phyloP scores from a whole-genome alignment of 805 yeast genomes.

The Blastobotrys muscicola region DNA sequence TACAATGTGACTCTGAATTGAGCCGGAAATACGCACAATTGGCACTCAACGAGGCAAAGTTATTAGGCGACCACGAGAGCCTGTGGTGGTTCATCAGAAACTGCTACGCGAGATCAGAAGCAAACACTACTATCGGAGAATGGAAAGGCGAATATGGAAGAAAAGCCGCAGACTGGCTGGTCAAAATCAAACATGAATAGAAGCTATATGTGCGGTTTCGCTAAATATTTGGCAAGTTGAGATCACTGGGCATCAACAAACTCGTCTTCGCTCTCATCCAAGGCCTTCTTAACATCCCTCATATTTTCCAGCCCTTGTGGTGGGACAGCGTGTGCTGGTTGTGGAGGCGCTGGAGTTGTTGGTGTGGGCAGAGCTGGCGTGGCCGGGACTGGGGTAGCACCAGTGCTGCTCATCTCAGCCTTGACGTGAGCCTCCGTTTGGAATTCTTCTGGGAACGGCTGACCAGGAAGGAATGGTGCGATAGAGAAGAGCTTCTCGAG shows the following conservation, averaged over 20 bases:
- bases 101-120: not conserved
- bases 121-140: not conserved
- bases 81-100: conserved; percentile 14
- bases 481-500: conserved; percentile 48
- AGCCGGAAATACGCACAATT: not conserved
- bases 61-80: conserved; percentile 17
- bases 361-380: no score
- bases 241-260: conserved; percentile 19
- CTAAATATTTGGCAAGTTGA: no score
- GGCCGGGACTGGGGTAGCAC: no score
- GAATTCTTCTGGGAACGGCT: conserved; percentile 52
- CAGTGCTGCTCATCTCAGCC: conserved; percentile 8
- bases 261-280: conserved; percentile 16
- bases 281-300: no score
- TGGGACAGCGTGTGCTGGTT: no score
- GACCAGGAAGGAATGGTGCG: conserved; percentile 82
- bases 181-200: no score
- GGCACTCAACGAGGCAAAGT: conserved; percentile 1
- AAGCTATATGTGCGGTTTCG: no score
- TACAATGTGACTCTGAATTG: not conserved
- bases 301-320: no score
- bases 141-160: not conserved
- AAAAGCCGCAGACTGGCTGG: no score
- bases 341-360: no score
- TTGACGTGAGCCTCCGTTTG: conserved; percentile 60